Evolutionary conservation across 2,329 filamentous ascomycete genomes (phyloP), one percentile per base, ranked within the genome.

Genomic region (Remersonia thermophila): DNA sequence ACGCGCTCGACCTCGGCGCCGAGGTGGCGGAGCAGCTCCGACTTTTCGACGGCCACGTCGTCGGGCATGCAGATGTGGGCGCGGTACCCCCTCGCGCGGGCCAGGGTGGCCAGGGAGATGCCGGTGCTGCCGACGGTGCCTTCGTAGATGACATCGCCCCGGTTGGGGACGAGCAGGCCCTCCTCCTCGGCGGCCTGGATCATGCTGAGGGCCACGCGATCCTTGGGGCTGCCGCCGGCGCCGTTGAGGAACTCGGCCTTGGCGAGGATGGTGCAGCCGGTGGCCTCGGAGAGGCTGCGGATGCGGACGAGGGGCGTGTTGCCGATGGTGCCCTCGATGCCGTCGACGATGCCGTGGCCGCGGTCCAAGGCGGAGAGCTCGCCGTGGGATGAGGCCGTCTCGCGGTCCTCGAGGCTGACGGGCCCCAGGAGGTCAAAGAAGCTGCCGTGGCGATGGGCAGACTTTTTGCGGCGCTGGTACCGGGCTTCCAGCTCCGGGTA

Each of bases 231-330:
- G 50, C 84, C 83, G 12, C 91, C 91, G 3, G 87, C 89, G 33
- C 87, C 91, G 61, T 98, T 96, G 37, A 98, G 71, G 54, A 93
- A 93, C 70, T 98, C 91, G 33, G 86, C 86, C 61, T 98, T 98
- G 47, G 80, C 91, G 26, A 96, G 67, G 51, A 98, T 93, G 28
- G 77, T 77, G 52, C 91, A 86, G 14, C 86, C 86, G 3, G 91
- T 95, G 13, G 79, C 84, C 32, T 82, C 77, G 3, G 83, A 93
- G 16, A 98, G 71, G 27, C 83, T 87, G 47, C 77, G 81, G 55
- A 98, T 86, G 45, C 76, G 75, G 50, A 98, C 73, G 17, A 98
- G 69, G 1, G 87, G 89, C 11, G 91, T 98, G 58, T 93, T 83
- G 38, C 91, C 91, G 54, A 98, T 96, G 54, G 82, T 84, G 31